Conservation (phyloP, 1,284 basidiomycete genomes). For the Amylostereum areolatum region DNA sequence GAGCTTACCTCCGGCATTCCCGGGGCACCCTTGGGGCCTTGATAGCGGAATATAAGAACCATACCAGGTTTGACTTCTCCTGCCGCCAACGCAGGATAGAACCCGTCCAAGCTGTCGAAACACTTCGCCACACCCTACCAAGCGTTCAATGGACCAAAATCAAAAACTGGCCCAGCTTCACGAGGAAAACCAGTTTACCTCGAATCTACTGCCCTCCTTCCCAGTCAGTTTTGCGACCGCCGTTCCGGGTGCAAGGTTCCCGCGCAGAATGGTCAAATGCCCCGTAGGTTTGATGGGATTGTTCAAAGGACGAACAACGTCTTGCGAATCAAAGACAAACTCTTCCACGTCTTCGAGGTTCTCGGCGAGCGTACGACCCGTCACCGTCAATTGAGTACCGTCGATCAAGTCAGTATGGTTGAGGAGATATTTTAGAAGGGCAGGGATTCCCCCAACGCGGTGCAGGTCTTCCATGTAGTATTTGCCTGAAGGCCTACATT, state of each 20-base stretch:
- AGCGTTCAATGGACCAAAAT: not conserved
- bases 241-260: conserved; percentile 85
- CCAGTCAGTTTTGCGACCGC: conserved; percentile 96
- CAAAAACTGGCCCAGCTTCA: not conserved
- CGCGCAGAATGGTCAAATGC: conserved; percentile 87
- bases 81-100: conserved; percentile 79
- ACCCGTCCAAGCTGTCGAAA: conserved; percentile 79
- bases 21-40: conserved; percentile 93
- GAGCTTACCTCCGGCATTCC: conserved; percentile 85
- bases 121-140: conserved; percentile 65
- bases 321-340: conserved; percentile 74
- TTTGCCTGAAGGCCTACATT: conserved; percentile 76
- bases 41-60: conserved; percentile 89
- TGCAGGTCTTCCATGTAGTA: conserved; percentile 98
- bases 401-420: conserved; percentile 86
- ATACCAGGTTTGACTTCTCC: conserved; percentile 84
- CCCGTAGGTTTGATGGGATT: conserved; percentile 91
- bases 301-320: conserved; percentile 74
- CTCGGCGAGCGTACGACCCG: conserved; percentile 89
- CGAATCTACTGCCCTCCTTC: conserved; percentile 88
- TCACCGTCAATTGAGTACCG: conserved; percentile 88
- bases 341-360: conserved; percentile 82
- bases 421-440: conserved; percentile 79
- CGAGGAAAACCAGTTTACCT: conserved; percentile 37
- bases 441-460: conserved; percentile 85